A percentile compares a stretch with the other conserved stretches of the same genome.
phyloP scores from a whole-genome alignment of 306 rosid species.

The Vicia villosa region DNA sequence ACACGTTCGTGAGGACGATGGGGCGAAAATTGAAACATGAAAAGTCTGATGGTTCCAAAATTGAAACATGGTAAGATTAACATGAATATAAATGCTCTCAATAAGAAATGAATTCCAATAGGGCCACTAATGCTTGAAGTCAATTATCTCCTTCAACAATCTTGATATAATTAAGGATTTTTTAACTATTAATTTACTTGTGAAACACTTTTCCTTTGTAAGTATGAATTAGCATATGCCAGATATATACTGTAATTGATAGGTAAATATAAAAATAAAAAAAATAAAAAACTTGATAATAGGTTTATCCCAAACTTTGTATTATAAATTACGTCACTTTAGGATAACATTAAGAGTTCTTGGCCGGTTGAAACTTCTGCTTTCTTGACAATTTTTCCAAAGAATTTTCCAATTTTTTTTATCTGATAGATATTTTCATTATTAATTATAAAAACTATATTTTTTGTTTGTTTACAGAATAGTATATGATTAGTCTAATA shows the following conservation, averaged over 20 bases:
- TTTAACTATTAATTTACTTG: not conserved
- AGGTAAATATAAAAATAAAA: too few relatives aligned
- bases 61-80: too few relatives aligned
- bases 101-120: slow-evolving; percentile 22
- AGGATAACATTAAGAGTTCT: slow-evolving; percentile 21
- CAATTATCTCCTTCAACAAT: not conserved
- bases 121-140: not conserved
- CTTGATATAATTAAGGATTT: not conserved
- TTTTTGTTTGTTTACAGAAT: too few relatives aligned
- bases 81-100: not conserved
- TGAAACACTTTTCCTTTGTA: not conserved
- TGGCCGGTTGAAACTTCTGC: slow-evolving; percentile 6
- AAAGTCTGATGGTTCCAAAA: too few relatives aligned
- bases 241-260: not conserved
- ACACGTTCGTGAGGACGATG: too few relatives aligned
- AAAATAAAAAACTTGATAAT: too few relatives aligned
- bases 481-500: too few relatives aligned
- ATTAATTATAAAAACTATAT: too few relatives aligned
- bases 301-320: not conserved
- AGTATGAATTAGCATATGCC: not conserved
- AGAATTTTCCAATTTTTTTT: too few relatives aligned
- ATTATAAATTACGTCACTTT: not conserved
- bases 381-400: not conserved
- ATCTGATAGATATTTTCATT: too few relatives aligned
- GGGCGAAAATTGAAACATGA: too few relatives aligned